Base-by-base conservation (phyloP, 768 basidiomycete genomes). In the Tulasnella sp. region DNA sequence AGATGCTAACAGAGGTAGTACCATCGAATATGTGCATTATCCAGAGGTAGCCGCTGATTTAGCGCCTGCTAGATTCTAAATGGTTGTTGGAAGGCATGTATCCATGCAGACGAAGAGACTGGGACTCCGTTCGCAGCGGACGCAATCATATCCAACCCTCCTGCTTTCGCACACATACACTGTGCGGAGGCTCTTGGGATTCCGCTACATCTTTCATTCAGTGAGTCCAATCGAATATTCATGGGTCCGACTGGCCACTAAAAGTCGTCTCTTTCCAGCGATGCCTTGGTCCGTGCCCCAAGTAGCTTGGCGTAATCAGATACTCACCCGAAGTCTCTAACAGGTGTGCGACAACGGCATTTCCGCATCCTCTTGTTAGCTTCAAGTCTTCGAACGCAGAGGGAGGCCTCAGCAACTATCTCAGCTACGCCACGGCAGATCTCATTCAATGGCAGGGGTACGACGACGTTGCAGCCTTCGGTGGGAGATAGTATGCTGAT, bases 101-200 rank as follows among this genome's bases (percentile, higher is more conserved):
- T 87, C 84, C 84, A 88, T 7, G 88, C 91, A 0, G 89, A 89
- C 82, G 85, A 87, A 8, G 82, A 84, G 14, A 87, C 87, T 2
- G 88, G 89, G 0, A 84, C 84, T 28, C 81, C 88, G 2, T 92
- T 92, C 81, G 89, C 87, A 1, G 90, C 90, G 1, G 91, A 93
- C 82, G 91, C 91, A 0, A 91, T 93, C 72, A 91, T 93, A 73
- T 89, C 89, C 44, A 93, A 93, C 83, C 92, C 92, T 24, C 92
- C 92, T 0, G 87, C 90, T 6, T 93, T 93, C 81, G 91, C 90
- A 0, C 91, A 92, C 85, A 84, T 92, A 5, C 91, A 92, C 81
- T 90, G 91, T 76, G 91, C 91, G 1, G 91, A 93, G 83, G 91
- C 91, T 11, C 84, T 92, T 5, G 91, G 91, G 1, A 87, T 92